phyloP scores from a whole-genome alignment of 169 alveolate species.

The Blepharisma undulans region DNA sequence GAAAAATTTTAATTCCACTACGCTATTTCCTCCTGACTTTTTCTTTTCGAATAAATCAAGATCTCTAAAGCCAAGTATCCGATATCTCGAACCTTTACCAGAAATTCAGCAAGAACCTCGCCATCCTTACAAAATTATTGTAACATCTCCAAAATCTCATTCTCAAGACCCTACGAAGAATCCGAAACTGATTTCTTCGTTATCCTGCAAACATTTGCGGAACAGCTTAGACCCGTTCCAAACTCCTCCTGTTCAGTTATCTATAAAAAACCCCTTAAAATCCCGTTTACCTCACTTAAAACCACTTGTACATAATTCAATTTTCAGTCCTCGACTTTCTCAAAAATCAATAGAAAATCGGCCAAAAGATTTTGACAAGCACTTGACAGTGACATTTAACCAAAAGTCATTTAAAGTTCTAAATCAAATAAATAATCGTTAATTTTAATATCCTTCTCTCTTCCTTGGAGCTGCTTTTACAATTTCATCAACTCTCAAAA shows the following conservation, averaged over 20 bases:
- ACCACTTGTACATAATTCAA: neutral
- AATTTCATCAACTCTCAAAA: conserved; percentile 98
- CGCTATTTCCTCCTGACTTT: neutral
- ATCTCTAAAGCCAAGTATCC: neutral
- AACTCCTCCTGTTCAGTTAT: neutral
- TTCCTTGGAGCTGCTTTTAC: conserved; percentile 98
- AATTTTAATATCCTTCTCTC: conserved; percentile 75
- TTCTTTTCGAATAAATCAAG: neutral
- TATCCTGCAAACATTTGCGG: neutral
- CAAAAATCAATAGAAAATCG: neutral
- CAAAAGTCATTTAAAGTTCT: neutral
- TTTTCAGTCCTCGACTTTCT: neutral
- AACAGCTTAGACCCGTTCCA: neutral
- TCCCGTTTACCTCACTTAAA: neutral
- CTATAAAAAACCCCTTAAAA: neutral
- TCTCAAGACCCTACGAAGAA: neutral
- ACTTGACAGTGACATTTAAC: neutral
- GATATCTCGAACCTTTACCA: neutral
- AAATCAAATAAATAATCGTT: neutral
- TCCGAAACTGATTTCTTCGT: neutral
- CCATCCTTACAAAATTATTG: neutral
- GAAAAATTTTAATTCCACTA: neutral
- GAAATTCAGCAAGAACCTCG: neutral
- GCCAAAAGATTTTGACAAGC: neutral
- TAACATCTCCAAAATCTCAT: neutral